Evolutionary conservation across 176 grass and related monocot species (phyloP).

Genomic region (Phragmites australis): DNA sequence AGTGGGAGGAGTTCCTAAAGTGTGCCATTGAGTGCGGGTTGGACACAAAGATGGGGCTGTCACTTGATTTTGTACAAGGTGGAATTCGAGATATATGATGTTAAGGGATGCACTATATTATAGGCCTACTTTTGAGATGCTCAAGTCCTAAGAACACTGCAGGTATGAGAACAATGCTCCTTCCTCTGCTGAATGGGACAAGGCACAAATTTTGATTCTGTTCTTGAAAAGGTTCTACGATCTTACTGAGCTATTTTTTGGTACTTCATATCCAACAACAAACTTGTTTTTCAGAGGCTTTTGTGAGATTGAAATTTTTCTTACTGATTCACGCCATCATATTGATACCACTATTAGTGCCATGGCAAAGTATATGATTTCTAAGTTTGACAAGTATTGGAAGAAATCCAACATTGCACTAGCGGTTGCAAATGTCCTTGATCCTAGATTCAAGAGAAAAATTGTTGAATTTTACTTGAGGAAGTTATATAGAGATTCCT

Average conservation of each 20-base stretch:
- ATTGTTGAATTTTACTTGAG: background rate
- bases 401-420: background rate
- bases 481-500: background rate
- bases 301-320: background rate
- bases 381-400: background rate
- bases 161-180: background rate
- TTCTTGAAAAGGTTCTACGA: background rate
- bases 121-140: background rate
- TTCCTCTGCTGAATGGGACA: background rate
- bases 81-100: background rate
- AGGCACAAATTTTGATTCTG: background rate
- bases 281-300: background rate
- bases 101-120: background rate
- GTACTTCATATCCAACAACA: background rate
- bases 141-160: background rate
- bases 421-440: background rate
- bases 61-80: background rate
- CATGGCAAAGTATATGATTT: background rate
- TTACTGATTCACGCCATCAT: background rate
- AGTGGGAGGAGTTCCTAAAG: background rate
- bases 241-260: background rate
- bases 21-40: background rate
- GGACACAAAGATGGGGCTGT: background rate
- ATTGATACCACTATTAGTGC: background rate
- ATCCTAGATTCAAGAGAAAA: constrained; percentile 3